Evolutionary conservation across 2,329 filamentous ascomycete species (phyloP).

Genomic region (Stemphylium beticola): DNA sequence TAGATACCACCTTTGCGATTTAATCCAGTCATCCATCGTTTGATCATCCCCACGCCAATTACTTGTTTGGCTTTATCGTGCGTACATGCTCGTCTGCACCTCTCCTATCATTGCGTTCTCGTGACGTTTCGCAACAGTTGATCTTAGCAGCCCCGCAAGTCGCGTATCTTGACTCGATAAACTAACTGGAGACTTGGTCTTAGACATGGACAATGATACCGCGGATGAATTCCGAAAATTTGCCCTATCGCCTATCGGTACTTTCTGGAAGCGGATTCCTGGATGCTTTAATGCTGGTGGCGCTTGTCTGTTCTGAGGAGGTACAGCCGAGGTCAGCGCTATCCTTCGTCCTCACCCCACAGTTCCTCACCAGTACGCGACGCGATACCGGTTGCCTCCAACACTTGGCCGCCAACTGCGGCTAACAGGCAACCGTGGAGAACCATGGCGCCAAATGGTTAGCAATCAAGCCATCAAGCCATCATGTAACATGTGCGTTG

Average conservation of each 20-base stretch:
- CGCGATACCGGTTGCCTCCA: slow-evolving; percentile 11
- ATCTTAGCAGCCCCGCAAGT: slow-evolving; percentile 12
- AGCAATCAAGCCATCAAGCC: slow-evolving; percentile 11
- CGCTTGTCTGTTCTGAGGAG: slow-evolving; percentile 27
- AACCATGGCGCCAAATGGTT: not conserved
- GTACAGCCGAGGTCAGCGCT: slow-evolving; percentile 38
- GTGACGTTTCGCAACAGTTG: slow-evolving; percentile 19
- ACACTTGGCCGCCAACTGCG: slow-evolving; percentile 5
- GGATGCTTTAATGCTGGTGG: slow-evolving; percentile 1
- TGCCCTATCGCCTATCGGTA: not conserved
- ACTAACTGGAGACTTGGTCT: slow-evolving; percentile 6
- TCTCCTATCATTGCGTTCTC: slow-evolving; percentile 31
- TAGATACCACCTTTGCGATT: slow-evolving; percentile 37
- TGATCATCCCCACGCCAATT: slow-evolving; percentile 31
- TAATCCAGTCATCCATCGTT: slow-evolving; percentile 29
- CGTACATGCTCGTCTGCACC: slow-evolving; percentile 16
- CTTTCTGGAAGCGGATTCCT: not conserved
- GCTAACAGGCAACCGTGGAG: not conserved
- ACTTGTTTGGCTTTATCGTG: slow-evolving; percentile 34
- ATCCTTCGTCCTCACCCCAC: slow-evolving; percentile 34
- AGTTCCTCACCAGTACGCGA: slow-evolving; percentile 30
- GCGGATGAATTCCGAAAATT: not conserved
- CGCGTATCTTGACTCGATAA: slow-evolving; percentile 12
- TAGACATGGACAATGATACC: not conserved
- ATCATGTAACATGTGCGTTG: slow-evolving; percentile 11